Percentiles rank a stretch among this genome's conserved stretches.
Evolutionary conservation across 805 yeast genomes (phyloP).

Genomic region (Barnettozyma siamensis): DNA sequence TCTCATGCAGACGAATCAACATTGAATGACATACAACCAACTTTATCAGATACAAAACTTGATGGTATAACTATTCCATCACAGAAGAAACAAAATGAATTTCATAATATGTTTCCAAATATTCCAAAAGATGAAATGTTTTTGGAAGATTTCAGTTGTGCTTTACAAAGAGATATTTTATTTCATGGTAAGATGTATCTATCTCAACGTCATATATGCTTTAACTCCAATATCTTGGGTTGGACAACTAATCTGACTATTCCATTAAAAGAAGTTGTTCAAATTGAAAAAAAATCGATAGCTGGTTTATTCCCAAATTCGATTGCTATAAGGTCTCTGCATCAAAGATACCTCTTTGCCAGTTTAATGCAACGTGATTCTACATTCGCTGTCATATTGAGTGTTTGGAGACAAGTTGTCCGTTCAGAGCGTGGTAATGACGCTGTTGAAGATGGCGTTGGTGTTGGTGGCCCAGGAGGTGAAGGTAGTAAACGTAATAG

Average conservation of each 20-base stretch:
- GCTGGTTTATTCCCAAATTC: constrained; percentile 93
- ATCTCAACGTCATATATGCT: constrained; percentile 71
- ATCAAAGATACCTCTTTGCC: constrained; percentile 73
- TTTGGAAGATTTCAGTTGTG: constrained; percentile 86
- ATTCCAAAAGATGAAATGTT: constrained; percentile 64
- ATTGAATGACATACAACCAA: neutral
- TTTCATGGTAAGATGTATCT: constrained; percentile 84
- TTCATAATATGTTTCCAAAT: constrained; percentile 68
- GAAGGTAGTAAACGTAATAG: constrained; percentile 11
- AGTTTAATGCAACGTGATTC: constrained; percentile 75
- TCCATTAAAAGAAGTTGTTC: constrained; percentile 67
- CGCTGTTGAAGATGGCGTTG: constrained; percentile 6
- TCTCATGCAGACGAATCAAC: neutral
- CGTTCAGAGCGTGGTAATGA: constrained; percentile 17
- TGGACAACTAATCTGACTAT: constrained; percentile 82
- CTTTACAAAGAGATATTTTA: constrained; percentile 78
- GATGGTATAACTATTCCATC: neutral
- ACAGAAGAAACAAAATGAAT: constrained; percentile 62
- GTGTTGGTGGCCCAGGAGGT: constrained; percentile 22
- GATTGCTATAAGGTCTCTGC: constrained; percentile 34
- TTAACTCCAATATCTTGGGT: constrained; percentile 81
- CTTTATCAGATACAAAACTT: neutral
- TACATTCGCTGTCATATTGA: constrained; percentile 43
- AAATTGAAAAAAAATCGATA: constrained; percentile 74
- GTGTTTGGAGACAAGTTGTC: constrained; percentile 52